phyloP scores from a whole-genome alignment of 257 asterid species.

The Lycium barbarum region DNA sequence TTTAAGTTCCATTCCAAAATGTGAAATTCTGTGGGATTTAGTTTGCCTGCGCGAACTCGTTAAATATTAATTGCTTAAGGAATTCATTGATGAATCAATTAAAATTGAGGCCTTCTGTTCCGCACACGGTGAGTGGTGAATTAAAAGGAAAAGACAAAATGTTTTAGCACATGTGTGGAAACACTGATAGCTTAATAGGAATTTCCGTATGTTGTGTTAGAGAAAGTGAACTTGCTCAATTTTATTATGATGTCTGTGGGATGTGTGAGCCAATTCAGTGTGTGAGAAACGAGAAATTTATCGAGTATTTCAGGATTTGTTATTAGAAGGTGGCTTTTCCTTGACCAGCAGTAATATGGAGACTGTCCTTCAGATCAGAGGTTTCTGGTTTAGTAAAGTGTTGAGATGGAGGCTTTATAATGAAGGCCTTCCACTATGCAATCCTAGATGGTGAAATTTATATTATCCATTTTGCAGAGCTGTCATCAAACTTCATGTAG shows the following conservation, averaged over 20 bases:
- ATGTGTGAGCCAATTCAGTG: constrained; percentile 14
- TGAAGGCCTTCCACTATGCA: background rate
- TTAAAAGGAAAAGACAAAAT: constrained; percentile 9
- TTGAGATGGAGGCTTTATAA: constrained; percentile 16
- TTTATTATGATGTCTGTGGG: constrained; percentile 5
- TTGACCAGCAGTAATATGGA: constrained; percentile 22
- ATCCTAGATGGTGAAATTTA: constrained; percentile 12
- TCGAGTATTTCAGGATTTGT: constrained; percentile 3
- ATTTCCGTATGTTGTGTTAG: background rate
- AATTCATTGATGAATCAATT: background rate
- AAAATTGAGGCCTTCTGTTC: constrained; percentile 9
- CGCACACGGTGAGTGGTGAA: background rate
- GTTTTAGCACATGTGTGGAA: background rate
- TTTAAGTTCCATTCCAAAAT: constrained; percentile 15
- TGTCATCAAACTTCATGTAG: constrained; percentile 9
- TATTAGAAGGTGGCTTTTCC: constrained; percentile 20
- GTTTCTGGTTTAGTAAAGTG: constrained; percentile 16
- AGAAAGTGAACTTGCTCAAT: constrained; percentile 20
- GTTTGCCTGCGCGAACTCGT: constrained; percentile 3
- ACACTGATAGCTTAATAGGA: constrained; percentile 9
- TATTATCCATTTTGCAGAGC: constrained; percentile 5
- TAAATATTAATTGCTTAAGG: background rate
- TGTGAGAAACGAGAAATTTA: background rate
- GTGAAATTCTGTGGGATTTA: constrained; percentile 7
- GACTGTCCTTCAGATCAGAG: constrained; percentile 3